Base-by-base conservation (phyloP, 1,139 yeast genomes). In the Geotrichum restrictum region DNA sequence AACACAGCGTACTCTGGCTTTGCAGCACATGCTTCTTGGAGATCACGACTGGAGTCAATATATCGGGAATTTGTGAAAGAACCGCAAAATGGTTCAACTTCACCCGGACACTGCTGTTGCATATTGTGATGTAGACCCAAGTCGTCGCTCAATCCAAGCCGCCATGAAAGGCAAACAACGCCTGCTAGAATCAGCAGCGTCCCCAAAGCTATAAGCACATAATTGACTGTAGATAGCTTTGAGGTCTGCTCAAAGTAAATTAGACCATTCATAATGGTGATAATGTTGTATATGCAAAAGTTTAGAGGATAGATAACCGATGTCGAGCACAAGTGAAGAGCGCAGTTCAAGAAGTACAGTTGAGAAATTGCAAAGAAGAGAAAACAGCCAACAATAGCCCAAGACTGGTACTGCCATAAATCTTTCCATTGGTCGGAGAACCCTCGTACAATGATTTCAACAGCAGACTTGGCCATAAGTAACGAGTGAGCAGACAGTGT, bases 401-500 rank as follows among this genome's bases (percentile, higher is more conserved):
- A 74, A 16, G 74, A 64, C 57, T 70, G 71, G 64, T 67, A 66
- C 16, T 68, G 59, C 38, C 62, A 52, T 18, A 71, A 62, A 52
- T 73, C 75, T 27, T 59, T 57, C 63, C 59, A 65, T 32, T 55
- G 65, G 53, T 70, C 57, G 56, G 61, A 56, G 43, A 70, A 48
- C 1, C 72, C 69, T 21, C 68, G 61, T 8, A 70, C 61, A 3
- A 84, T 67, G 18, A 85, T 80, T 62, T 88, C 95, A 14, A 88
- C 85, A 0, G 88, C 78, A 1, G 91, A 81, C 67, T 89, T 89
- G 29, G 96, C 96, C 71, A 88, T 78, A 50, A 89, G 74, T 53
- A 89, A 77, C 0, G 95, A 86, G 65, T 88, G 95, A 0, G 96
- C 95, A 0, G 95, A 85, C 49, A 88, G 72, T 0, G 85, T 79